Conservation (phyloP, 352 stramenopile species). For the Phytophthora ohioensis region DNA sequence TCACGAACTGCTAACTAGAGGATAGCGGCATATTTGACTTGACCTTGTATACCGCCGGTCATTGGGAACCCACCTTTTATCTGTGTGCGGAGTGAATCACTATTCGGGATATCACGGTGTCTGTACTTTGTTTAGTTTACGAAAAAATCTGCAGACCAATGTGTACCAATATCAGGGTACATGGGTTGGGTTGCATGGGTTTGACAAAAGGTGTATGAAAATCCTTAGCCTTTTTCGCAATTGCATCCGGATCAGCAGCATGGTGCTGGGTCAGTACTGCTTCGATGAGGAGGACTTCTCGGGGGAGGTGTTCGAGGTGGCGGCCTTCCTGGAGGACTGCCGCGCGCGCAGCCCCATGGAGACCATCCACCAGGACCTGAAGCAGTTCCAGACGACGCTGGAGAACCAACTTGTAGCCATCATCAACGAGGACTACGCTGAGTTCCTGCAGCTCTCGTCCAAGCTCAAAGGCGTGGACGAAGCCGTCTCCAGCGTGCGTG, state of each 20-base stretch:
- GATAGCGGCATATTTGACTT: too few species aligned
- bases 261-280: slow-evolving; percentile 73
- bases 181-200: not conserved
- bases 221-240: not conserved
- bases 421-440: slow-evolving; percentile 91
- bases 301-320: slow-evolving; percentile 74
- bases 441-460: slow-evolving; percentile 91
- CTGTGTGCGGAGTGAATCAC: too few species aligned
- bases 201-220: not conserved
- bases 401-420: slow-evolving; percentile 92
- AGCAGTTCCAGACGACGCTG: slow-evolving; percentile 84
- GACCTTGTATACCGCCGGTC: too few species aligned
- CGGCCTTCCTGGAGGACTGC: slow-evolving; percentile 80
- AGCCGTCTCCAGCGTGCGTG: slow-evolving; percentile 80
- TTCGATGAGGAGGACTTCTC: slow-evolving; percentile 87
- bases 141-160: too few species aligned
- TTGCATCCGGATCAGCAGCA: not conserved
- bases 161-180: not conserved
- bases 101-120: too few species aligned
- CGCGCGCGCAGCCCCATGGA: slow-evolving; percentile 81
- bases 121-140: too few species aligned
- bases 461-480: slow-evolving; percentile 90
- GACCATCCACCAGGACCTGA: slow-evolving; percentile 86
- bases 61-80: too few species aligned
- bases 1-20: too few species aligned